Evolutionary conservation across 768 basidiomycete genomes (phyloP).

Genomic region (Russula ochroleuca): DNA sequence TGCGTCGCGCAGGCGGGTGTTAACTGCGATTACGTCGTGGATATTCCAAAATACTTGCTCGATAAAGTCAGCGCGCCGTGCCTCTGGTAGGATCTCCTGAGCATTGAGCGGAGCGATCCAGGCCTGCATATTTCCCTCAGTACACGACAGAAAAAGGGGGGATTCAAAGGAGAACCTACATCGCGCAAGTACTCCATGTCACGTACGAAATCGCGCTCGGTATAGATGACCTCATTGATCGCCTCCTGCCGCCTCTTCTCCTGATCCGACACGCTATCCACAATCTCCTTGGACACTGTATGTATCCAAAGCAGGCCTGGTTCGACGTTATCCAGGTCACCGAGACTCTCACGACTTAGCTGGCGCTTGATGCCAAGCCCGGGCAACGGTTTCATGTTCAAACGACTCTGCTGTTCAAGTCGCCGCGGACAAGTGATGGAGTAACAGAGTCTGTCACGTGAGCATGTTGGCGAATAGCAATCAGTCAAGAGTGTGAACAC

Average conservation of each 20-base stretch:
- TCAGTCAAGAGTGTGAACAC: conserved; percentile 96
- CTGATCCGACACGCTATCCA: conserved; percentile 83
- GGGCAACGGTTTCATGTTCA: conserved; percentile 93
- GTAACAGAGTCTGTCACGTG: conserved; percentile 91
- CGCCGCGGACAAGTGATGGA: conserved; percentile 94
- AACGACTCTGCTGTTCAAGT: conserved; percentile 86
- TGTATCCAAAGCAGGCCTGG: conserved; percentile 93
- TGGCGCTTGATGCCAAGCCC: conserved; percentile 69
- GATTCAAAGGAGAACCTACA: conserved; percentile 43
- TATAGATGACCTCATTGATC: conserved; percentile 94
- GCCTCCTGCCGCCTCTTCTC: conserved; percentile 98
- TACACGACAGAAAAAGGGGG: conserved; percentile 2
- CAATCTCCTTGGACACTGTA: conserved; percentile 90
- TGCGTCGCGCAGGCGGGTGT: conserved; percentile 85
- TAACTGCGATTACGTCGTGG: conserved; percentile 87
- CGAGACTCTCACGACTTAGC: conserved; percentile 74
- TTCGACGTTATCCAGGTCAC: conserved; percentile 63
- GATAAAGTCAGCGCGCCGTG: conserved; percentile 78
- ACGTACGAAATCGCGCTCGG: conserved; percentile 95
- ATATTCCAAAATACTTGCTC: conserved; percentile 98
- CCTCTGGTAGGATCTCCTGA: conserved; percentile 67
- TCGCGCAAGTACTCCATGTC: conserved; percentile 98
- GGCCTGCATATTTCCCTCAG: conserved; percentile 38
- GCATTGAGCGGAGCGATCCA: conserved; percentile 89
- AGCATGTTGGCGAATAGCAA: conserved; percentile 97